Percentiles rank a stretch among this genome's conserved stretches.
phyloP scores from a whole-genome alignment of 2,329 filamentous ascomycete species.

The Penicillium brasilianum region DNA sequence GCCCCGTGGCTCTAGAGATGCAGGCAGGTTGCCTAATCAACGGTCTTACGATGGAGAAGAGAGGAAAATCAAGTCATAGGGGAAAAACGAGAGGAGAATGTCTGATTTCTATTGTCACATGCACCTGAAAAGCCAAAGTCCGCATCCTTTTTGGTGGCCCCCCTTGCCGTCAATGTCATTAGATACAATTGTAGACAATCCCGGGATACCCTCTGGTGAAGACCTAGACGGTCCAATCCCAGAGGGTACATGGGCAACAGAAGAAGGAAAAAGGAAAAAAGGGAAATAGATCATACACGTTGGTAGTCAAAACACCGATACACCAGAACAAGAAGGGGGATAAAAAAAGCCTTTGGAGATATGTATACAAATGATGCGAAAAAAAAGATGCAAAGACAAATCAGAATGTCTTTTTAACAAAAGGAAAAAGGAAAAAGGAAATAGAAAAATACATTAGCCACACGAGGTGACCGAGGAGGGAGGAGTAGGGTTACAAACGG shows the following conservation, averaged over 20 bases:
- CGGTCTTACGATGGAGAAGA: slow-evolving; percentile 9
- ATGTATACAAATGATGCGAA: slow-evolving; percentile 48
- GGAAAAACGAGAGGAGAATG: slow-evolving; percentile 47
- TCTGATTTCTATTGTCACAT: slow-evolving; percentile 48
- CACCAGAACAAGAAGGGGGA: slow-evolving; percentile 40
- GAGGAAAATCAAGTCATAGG: slow-evolving; percentile 8
- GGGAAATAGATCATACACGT: slow-evolving; percentile 32
- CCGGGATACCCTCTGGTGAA: slow-evolving; percentile 30
- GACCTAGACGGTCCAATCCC: slow-evolving; percentile 21
- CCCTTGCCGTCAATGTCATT: slow-evolving; percentile 47
- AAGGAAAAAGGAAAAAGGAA: slow-evolving; percentile 30
- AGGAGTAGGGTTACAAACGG: slow-evolving; percentile 43
- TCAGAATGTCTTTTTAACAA: slow-evolving; percentile 29
- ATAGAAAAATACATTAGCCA: slow-evolving; percentile 36
- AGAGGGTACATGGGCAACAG: slow-evolving; percentile 35
- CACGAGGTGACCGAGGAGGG: slow-evolving; percentile 24
- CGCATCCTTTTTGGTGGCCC: slow-evolving; percentile 42
- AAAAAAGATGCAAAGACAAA: slow-evolving; percentile 31
- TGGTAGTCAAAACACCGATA: slow-evolving; percentile 44
- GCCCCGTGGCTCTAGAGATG: background rate
- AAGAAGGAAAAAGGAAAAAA: slow-evolving; percentile 26
- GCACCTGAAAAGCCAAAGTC: slow-evolving; percentile 39
- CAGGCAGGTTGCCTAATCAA: slow-evolving; percentile 13
- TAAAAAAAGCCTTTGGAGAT: slow-evolving; percentile 31
- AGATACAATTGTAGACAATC: slow-evolving; percentile 46